Evolutionary conservation across 768 basidiomycete species (phyloP), one percentile per base, ranked within the genome.

Genomic region (Filobasidium wieringae): DNA sequence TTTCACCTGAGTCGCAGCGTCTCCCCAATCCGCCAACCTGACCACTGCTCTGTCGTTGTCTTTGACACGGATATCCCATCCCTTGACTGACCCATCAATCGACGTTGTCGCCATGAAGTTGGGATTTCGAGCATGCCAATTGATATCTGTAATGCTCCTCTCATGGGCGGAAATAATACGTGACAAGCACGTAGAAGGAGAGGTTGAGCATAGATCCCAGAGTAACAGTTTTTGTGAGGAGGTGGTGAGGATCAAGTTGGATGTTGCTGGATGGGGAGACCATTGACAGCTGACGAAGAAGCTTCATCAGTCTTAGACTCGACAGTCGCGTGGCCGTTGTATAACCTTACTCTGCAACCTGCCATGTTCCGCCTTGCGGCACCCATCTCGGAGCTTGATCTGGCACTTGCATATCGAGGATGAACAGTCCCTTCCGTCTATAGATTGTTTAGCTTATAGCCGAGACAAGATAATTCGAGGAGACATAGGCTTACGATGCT

Each of bases 301-400:
- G 24, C 39, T 33, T 14, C 5, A 5, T 43, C 26, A 51, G 33
- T 17, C 14, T 9, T 47, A 2, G 43, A 47, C 14, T 5, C 15
- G 14, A 26, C 43, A 17, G 22, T 7, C n/a, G n/a, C n/a, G 49
- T 40, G 26, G 24, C 17, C 39, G 29, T 29, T 31, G 2, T 14
- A 43, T 27, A 56, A 11, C 61, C 71, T 63, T 58, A 70, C 68
- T 76, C 74, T 12, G 75, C 74, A 29, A 95, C 90, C 65, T 93
- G 88, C 89, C 91, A 96, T 5, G 87, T 88, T 0, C 91, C 92
- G 1, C 90, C 89, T 74, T 99, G 92, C 14, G 93, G 93, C 8
- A 99, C 79, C 69, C 93, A 96, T 12, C 93, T 80, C 24, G 95
- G 95, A 0, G 90, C 80, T 62, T 87, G 83, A 17, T 87, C 78